These are phyloP conservation scores for Ophiosphaerella korrae DNA, from an alignment of 2,329 filamentous ascomycete species.

Conservation along the genomic window DNA sequence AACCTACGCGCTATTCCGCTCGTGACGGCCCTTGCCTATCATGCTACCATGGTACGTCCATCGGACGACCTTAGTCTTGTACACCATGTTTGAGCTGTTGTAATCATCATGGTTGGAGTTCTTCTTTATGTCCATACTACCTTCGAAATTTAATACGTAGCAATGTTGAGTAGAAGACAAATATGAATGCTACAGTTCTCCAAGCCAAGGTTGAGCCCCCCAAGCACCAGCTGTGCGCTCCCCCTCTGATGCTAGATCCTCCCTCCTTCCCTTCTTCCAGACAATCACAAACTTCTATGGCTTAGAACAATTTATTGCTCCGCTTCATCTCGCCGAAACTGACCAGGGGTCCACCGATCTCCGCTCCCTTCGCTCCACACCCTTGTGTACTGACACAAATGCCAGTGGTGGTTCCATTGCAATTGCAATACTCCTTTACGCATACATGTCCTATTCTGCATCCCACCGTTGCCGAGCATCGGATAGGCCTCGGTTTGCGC, in stretches of 20 bases:
- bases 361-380: constrained; percentile 20
- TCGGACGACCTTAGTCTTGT: too few relatives aligned
- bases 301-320: constrained; percentile 6
- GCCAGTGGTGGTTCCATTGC: constrained; percentile 12
- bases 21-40: background rate
- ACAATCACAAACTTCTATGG: too few relatives aligned
- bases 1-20: background rate
- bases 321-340: constrained; percentile 18
- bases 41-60: background rate
- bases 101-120: background rate
- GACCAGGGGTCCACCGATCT: constrained; percentile 17
- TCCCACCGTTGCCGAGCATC: constrained; percentile 5
- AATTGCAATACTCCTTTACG: constrained; percentile 22
- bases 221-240: background rate
- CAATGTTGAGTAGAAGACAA: constrained; percentile 1
- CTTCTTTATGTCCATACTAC: background rate
- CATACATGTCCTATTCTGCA: constrained; percentile 25
- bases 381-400: constrained; percentile 27
- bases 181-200: constrained; percentile 1
- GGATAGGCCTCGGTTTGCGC: constrained; percentile 2
- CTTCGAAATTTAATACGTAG: constrained; percentile 1
- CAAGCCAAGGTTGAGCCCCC: background rate
- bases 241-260: background rate
- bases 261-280: background rate
- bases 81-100: background rate